Evolutionary conservation across 2,329 filamentous ascomycete genomes (phyloP).

Genomic region (Nectriaceae sp.): DNA sequence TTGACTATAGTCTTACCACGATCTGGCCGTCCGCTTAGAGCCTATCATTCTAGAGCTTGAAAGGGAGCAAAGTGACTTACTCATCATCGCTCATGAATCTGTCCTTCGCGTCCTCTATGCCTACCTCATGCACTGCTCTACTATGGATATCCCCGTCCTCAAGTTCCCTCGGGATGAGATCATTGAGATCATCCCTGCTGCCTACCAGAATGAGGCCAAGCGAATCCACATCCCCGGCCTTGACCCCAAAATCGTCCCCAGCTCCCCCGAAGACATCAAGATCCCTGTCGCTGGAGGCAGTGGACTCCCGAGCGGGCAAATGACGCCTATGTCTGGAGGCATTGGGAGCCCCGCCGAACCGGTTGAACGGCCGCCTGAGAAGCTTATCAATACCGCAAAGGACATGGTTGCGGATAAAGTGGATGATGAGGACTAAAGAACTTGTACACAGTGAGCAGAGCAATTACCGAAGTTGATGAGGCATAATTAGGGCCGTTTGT

Average conservation of each 20-base stretch:
- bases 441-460: too few relatives aligned
- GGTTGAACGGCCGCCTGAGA: slow-evolving; percentile 47
- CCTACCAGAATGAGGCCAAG: slow-evolving; percentile 95
- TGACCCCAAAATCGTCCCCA: slow-evolving; percentile 68
- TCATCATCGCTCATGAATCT: slow-evolving; percentile 97
- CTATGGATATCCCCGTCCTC: slow-evolving; percentile 88
- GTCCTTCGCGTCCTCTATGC: slow-evolving; percentile 96
- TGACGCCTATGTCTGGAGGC: slow-evolving; percentile 50
- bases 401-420: slow-evolving; percentile 55
- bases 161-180: slow-evolving; percentile 96
- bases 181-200: slow-evolving; percentile 96
- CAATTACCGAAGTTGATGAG: too few relatives aligned
- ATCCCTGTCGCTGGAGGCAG: slow-evolving; percentile 65
- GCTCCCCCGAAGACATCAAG: slow-evolving; percentile 78
- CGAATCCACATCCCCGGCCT: slow-evolving; percentile 80
- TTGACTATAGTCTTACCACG: slow-evolving; percentile 80
- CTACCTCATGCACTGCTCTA: slow-evolving; percentile 98
- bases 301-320: slow-evolving; percentile 34
- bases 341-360: slow-evolving; percentile 49
- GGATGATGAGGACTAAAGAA: slow-evolving; percentile 50
- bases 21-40: slow-evolving; percentile 95
- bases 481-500: too few relatives aligned
- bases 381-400: slow-evolving; percentile 51
- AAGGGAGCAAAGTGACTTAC: slow-evolving; percentile 93
- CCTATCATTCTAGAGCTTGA: slow-evolving; percentile 97